Percentiles rank a stretch among this genome's conserved stretches.
These are phyloP conservation scores for Metschnikowia henanensis DNA, from an alignment of 805 yeast genomes.

Conservation along the genomic window DNA sequence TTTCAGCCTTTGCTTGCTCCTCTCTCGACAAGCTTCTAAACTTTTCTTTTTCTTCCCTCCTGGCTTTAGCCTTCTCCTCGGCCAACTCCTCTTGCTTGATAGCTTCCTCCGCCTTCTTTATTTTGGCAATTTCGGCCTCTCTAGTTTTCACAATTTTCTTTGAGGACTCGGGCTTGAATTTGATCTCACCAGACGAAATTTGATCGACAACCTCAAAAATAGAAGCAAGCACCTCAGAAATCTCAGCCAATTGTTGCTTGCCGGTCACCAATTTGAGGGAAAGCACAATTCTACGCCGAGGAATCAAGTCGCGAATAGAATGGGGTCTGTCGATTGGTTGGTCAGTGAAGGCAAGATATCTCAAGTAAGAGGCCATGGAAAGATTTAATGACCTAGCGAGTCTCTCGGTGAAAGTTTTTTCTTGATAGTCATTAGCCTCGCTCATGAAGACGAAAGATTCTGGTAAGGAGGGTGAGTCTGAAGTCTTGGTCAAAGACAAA, in stretches of 20 bases:
- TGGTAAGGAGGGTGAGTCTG: conserved; percentile 72
- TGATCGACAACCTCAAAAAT: conserved; percentile 61
- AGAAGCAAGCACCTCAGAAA: conserved; percentile 51
- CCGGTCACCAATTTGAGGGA: conserved; percentile 53
- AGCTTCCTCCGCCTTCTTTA: conserved; percentile 67
- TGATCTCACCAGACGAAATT: conserved; percentile 46
- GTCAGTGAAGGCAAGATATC: conserved; percentile 80
- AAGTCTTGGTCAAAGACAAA: conserved; percentile 79
- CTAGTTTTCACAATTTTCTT: conserved; percentile 79
- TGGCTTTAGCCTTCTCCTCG: conserved; percentile 68
- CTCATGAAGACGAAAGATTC: conserved; percentile 81
- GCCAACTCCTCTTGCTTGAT: conserved; percentile 66
- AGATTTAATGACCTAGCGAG: conserved; percentile 40
- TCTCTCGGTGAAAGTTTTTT: conserved; percentile 53
- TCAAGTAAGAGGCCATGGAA: conserved; percentile 49
- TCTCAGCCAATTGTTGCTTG: conserved; percentile 47
- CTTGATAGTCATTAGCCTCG: conserved; percentile 82
- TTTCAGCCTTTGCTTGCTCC: conserved; percentile 76
- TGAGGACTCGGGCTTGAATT: conserved; percentile 71
- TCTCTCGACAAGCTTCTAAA: conserved; percentile 62
- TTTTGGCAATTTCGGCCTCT: conserved; percentile 67
- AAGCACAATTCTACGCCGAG: conserved; percentile 54
- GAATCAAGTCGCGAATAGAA: conserved; percentile 51
- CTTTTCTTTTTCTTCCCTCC: conserved; percentile 61
- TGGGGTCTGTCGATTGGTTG: conserved; percentile 74